phyloP scores from a whole-genome alignment of 768 basidiomycete species.

The Tulasnella sp. region DNA sequence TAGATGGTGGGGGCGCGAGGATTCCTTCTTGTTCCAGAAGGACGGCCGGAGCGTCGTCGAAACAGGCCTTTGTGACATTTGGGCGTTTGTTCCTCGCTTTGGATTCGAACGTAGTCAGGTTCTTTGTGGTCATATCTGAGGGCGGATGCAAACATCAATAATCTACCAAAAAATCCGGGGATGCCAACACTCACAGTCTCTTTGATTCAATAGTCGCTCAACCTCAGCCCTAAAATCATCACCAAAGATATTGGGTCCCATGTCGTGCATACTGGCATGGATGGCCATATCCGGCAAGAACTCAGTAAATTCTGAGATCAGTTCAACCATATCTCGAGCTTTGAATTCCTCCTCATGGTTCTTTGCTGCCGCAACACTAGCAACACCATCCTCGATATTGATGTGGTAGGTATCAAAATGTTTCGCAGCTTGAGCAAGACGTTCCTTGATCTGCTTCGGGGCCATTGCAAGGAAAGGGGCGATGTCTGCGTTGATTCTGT shows the following conservation, averaged over 20 bases:
- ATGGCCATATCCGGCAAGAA: constrained; percentile 10
- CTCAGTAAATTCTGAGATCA: neutral
- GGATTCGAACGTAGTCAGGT: constrained; percentile 22
- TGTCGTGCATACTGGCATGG: constrained; percentile 21
- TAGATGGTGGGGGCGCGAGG: neutral
- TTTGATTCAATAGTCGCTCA: neutral
- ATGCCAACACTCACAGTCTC: constrained; percentile 18
- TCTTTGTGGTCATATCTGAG: constrained; percentile 24
- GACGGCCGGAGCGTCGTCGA: constrained; percentile 18
- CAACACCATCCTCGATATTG: constrained; percentile 10
- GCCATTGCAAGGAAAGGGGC: constrained; percentile 44
- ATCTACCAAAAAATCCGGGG: neutral
- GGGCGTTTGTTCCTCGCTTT: neutral
- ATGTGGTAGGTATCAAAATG: constrained; percentile 13
- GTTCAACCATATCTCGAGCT: neutral
- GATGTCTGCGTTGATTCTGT: constrained; percentile 45
- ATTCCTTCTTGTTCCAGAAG: neutral
- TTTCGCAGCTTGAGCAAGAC: constrained; percentile 14
- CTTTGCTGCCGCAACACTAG: neutral
- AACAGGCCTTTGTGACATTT: constrained; percentile 16
- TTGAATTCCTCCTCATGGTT: neutral
- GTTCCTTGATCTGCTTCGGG: constrained; percentile 29
- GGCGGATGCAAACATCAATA: neutral
- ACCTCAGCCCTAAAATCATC: constrained; percentile 26
- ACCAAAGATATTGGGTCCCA: constrained; percentile 24